A percentile compares a stretch with the other conserved stretches of the same genome.
Conservation (phyloP, 2,329 filamentous ascomycete species). For the Fusarium sp. region DNA sequence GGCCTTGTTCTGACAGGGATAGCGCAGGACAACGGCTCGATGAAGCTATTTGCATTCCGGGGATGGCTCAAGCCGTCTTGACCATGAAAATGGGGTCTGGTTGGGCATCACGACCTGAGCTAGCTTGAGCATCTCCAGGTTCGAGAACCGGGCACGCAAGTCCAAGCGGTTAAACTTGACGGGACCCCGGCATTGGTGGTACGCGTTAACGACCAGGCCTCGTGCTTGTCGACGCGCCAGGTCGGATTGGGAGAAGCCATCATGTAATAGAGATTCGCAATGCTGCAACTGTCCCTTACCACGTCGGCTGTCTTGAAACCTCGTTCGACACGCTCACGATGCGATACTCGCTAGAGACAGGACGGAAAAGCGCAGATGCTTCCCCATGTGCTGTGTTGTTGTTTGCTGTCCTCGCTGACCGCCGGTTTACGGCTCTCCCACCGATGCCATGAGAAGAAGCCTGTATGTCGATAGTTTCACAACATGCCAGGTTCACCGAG, state of each 20-base stretch:
- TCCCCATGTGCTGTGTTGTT: slow-evolving; percentile 3
- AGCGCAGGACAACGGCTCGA: slow-evolving; percentile 2
- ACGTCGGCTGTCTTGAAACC: slow-evolving; percentile 4
- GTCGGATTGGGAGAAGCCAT: slow-evolving; percentile 33
- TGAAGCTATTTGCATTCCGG: slow-evolving; percentile 18
- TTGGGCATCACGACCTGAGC: slow-evolving; percentile 12
- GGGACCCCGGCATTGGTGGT: slow-evolving; percentile 23
- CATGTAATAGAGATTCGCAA: slow-evolving; percentile 38
- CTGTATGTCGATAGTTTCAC: not conserved
- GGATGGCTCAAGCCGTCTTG: slow-evolving; percentile 17
- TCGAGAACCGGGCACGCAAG: slow-evolving; percentile 34
- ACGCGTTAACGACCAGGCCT: slow-evolving; percentile 11
- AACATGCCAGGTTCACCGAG: too few relatives aligned
- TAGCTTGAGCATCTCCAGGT: slow-evolving; percentile 22
- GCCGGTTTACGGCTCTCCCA: slow-evolving; percentile 20
- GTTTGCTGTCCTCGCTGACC: slow-evolving; percentile 23
- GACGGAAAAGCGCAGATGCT: slow-evolving; percentile 11
- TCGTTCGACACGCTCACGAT: slow-evolving; percentile 16
- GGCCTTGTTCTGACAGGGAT: slow-evolving; percentile 25
- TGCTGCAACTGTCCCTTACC: slow-evolving; percentile 14
- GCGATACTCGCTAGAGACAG: slow-evolving; percentile 14
- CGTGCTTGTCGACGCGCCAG: slow-evolving; percentile 26
- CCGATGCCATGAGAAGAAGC: not conserved
- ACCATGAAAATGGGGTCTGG: slow-evolving; percentile 12
- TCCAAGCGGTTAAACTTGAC: slow-evolving; percentile 27